phyloP scores from a whole-genome alignment of 2,329 filamentous ascomycete genomes.

The Colletotrichum nymphaeae region DNA sequence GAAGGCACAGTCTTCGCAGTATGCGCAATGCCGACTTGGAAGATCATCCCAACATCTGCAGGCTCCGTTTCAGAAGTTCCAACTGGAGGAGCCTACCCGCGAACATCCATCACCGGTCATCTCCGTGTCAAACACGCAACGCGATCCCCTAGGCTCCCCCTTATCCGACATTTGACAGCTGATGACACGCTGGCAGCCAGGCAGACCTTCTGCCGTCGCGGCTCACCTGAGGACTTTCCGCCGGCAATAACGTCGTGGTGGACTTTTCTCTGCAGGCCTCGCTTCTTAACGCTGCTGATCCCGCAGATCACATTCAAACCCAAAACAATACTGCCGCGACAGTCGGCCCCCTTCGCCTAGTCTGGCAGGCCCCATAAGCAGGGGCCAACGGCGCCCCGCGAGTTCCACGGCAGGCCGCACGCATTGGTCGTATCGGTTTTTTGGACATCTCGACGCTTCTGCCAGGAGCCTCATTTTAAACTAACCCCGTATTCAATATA shows the following conservation, averaged over 20 bases:
- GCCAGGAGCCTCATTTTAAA: conserved; percentile 25
- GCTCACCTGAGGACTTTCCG: conserved; percentile 4
- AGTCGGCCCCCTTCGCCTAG: conserved; percentile 10
- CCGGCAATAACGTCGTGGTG: conserved; percentile 3
- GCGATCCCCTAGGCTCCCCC: conserved; percentile 16
- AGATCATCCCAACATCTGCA: conserved; percentile 27
- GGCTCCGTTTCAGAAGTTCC: conserved; percentile 33
- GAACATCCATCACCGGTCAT: conserved; percentile 30
- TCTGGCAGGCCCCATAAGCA: conserved; percentile 20
- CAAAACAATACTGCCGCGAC: conserved; percentile 27
- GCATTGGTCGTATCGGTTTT: not conserved
- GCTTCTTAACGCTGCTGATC: conserved; percentile 28
- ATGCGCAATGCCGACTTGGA: not conserved
- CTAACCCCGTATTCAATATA: not conserved
- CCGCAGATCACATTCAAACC: conserved; percentile 34
- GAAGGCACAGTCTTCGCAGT: not conserved
- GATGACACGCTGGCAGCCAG: conserved; percentile 5
- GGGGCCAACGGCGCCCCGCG: conserved; percentile 2
- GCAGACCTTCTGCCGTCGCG: not conserved
- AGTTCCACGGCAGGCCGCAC: not conserved
- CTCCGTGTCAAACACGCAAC: conserved; percentile 29
- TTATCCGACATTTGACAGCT: conserved; percentile 19
- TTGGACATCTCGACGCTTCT: conserved; percentile 15
- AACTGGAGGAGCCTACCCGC: conserved; percentile 13
- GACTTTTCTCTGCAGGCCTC: not conserved